Evolutionary conservation across 2,329 filamentous ascomycete species (phyloP).

Genomic region (Curvularia hawaiiensis): DNA sequence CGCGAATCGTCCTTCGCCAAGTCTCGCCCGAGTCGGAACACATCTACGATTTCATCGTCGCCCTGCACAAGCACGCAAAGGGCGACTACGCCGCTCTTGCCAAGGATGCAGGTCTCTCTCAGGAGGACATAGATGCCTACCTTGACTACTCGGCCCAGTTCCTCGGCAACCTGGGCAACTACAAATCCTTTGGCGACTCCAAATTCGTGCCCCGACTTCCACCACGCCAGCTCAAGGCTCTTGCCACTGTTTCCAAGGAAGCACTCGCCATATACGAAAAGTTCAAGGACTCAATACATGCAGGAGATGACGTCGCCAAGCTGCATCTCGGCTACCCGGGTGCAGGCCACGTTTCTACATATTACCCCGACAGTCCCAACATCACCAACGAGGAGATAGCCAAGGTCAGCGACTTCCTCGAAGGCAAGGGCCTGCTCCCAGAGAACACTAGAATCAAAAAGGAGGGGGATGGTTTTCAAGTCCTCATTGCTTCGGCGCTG

Average conservation of each 20-base stretch:
- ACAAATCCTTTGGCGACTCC: slow-evolving; percentile 57
- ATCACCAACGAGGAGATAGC: slow-evolving; percentile 57
- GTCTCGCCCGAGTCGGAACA: slow-evolving; percentile 57
- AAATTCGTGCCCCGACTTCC: slow-evolving; percentile 59
- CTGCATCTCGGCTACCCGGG: slow-evolving; percentile 58
- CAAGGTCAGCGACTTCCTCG: slow-evolving; percentile 53
- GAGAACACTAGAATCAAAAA: slow-evolving; percentile 58
- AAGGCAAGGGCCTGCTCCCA: slow-evolving; percentile 52
- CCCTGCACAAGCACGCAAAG: slow-evolving; percentile 53
- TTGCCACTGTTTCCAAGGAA: slow-evolving; percentile 49
- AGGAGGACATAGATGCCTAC: slow-evolving; percentile 45
- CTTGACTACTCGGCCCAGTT: slow-evolving; percentile 52
- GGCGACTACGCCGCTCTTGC: slow-evolving; percentile 57
- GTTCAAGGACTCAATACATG: slow-evolving; percentile 54
- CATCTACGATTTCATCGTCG: slow-evolving; percentile 61
- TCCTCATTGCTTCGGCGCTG: slow-evolving; percentile 55
- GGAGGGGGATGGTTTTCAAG: slow-evolving; percentile 51
- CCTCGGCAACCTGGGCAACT: slow-evolving; percentile 61
- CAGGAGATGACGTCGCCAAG: slow-evolving; percentile 47
- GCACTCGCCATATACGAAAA: slow-evolving; percentile 49
- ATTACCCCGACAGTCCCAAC: slow-evolving; percentile 56
- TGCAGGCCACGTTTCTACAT: slow-evolving; percentile 55
- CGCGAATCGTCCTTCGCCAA: slow-evolving; percentile 59
- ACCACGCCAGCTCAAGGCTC: slow-evolving; percentile 50
- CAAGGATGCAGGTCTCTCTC: slow-evolving; percentile 49